Percentiles rank a stretch among this genome's conserved stretches.
These are phyloP conservation scores for Tuber indicum DNA, from an alignment of 495 filamentous ascomycete species.

Conservation along the genomic window DNA sequence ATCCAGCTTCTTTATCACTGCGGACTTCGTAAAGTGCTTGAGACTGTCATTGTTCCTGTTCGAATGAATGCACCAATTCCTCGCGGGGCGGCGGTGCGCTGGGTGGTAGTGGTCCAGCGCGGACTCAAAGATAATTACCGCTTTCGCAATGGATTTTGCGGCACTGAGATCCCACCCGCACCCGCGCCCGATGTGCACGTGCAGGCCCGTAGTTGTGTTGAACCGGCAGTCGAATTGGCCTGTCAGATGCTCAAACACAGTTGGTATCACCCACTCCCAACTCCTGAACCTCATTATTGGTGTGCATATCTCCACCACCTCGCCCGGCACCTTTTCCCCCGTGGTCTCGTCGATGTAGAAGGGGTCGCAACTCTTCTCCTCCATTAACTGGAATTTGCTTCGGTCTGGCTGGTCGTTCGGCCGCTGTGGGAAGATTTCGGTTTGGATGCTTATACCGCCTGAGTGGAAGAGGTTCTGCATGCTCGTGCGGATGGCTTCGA, in stretches of 20 bases:
- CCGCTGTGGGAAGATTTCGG: slow-evolving; percentile 19
- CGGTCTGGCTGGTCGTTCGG: slow-evolving; percentile 22
- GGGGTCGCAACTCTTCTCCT: slow-evolving; percentile 28
- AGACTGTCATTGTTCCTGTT: slow-evolving; percentile 25
- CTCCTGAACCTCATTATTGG: slow-evolving; percentile 28
- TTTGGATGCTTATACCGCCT: slow-evolving; percentile 21
- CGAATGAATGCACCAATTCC: slow-evolving; percentile 36
- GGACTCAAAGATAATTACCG: slow-evolving; percentile 34
- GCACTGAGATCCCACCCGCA: slow-evolving; percentile 29
- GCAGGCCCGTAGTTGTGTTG: slow-evolving; percentile 36
- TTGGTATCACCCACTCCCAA: slow-evolving; percentile 26
- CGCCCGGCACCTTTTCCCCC: slow-evolving; percentile 14
- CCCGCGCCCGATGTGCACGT: slow-evolving; percentile 36
- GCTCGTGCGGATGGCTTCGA: slow-evolving; percentile 17
- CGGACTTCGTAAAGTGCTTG: slow-evolving; percentile 15
- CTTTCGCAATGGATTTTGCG: slow-evolving; percentile 33
- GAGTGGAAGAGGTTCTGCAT: slow-evolving; percentile 19
- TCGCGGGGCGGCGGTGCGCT: slow-evolving; percentile 15
- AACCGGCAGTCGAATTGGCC: slow-evolving; percentile 23
- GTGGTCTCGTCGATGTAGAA: slow-evolving; percentile 13
- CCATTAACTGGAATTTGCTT: slow-evolving; percentile 25
- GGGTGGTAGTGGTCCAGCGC: slow-evolving; percentile 33
- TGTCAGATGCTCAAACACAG: slow-evolving; percentile 22
- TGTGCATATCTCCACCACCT: slow-evolving; percentile 38
- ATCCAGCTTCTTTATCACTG: slow-evolving; percentile 22